A percentile compares a stretch with the other conserved stretches of the same genome.
Evolutionary conservation across 495 filamentous ascomycete genomes (phyloP).

Genomic region (Neurospora intermedia): DNA sequence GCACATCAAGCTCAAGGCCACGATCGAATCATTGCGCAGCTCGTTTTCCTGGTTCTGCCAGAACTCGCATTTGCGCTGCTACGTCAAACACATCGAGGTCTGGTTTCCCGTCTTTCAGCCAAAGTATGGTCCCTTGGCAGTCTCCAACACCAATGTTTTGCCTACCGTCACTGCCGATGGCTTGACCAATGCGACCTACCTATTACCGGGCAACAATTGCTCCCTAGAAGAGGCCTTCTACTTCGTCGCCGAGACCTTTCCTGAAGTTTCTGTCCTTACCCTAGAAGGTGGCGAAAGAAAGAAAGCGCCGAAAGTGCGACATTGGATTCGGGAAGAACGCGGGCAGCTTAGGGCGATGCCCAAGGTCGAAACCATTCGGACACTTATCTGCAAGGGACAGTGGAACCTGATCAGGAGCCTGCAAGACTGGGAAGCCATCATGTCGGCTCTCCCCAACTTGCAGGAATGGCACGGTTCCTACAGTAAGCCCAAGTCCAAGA

Average conservation of each 20-base stretch:
- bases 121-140: slow-evolving; percentile 30
- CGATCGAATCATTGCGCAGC: slow-evolving; percentile 43
- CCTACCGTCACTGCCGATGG: slow-evolving; percentile 37
- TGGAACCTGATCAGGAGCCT: slow-evolving; percentile 65
- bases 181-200: slow-evolving; percentile 40
- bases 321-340: slow-evolving; percentile 33
- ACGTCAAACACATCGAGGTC: slow-evolving; percentile 61
- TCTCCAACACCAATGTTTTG: slow-evolving; percentile 30
- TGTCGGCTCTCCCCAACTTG: slow-evolving; percentile 49
- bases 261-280: slow-evolving; percentile 53
- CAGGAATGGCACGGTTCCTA: slow-evolving; percentile 64
- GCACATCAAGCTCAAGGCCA: slow-evolving; percentile 65
- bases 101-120: slow-evolving; percentile 65
- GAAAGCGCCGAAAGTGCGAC: slow-evolving; percentile 53
- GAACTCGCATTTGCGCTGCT: slow-evolving; percentile 46
- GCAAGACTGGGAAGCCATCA: slow-evolving; percentile 50
- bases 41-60: slow-evolving; percentile 46
- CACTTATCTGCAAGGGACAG: slow-evolving; percentile 59
- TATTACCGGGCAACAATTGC: slow-evolving; percentile 50
- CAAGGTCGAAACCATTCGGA: slow-evolving; percentile 32
- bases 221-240: slow-evolving; percentile 57
- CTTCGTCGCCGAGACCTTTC: slow-evolving; percentile 46
- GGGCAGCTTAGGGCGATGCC: slow-evolving; percentile 17
- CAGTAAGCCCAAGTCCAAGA: slow-evolving; percentile 56
- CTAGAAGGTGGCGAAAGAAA: slow-evolving; percentile 66